phyloP scores from a whole-genome alignment of 345 rosid species.

The Hypericum perforatum region DNA sequence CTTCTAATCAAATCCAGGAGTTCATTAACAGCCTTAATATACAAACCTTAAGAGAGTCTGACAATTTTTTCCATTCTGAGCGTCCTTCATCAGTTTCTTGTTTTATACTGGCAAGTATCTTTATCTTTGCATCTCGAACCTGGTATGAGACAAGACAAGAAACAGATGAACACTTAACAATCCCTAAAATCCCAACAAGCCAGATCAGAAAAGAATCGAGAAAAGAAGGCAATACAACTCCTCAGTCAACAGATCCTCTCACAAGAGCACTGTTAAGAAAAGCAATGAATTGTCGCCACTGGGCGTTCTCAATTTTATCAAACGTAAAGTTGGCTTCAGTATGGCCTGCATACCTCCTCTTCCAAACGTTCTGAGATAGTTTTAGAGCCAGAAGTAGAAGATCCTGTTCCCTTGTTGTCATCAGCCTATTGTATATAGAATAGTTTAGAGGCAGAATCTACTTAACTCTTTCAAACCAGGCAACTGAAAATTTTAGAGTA shows the following conservation, averaged over 20 bases:
- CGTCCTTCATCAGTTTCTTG: slow-evolving; percentile 68
- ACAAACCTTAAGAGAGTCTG: slow-evolving; percentile 57
- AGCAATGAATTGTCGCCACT: no score
- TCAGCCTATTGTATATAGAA: slow-evolving; percentile 39
- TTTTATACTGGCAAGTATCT: slow-evolving; percentile 59
- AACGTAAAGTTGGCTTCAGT: no score
- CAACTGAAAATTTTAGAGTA: neutral
- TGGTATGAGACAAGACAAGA: slow-evolving; percentile 23
- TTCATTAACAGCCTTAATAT: neutral
- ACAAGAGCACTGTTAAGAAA: no score
- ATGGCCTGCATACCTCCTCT: slow-evolving; percentile 53
- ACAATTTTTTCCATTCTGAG: slow-evolving; percentile 67
- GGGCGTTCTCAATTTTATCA: no score
- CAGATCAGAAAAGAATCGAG: slow-evolving; percentile 3
- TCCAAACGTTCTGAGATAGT: slow-evolving; percentile 63
- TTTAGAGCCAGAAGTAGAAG: slow-evolving; percentile 44
- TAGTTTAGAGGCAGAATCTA: neutral
- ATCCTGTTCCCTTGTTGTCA: slow-evolving; percentile 55
- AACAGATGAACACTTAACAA: slow-evolving; percentile 2
- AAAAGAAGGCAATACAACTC: neutral
- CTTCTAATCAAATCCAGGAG: no score
- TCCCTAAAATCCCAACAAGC: slow-evolving; percentile 1
- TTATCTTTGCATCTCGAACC: slow-evolving; percentile 85
- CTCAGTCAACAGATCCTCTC: no score
- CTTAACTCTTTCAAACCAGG: neutral